Percentiles rank a stretch among this genome's conserved stretches.
phyloP scores from a whole-genome alignment of 75 land plant species.

The Chamaecyparis obtusa region DNA sequence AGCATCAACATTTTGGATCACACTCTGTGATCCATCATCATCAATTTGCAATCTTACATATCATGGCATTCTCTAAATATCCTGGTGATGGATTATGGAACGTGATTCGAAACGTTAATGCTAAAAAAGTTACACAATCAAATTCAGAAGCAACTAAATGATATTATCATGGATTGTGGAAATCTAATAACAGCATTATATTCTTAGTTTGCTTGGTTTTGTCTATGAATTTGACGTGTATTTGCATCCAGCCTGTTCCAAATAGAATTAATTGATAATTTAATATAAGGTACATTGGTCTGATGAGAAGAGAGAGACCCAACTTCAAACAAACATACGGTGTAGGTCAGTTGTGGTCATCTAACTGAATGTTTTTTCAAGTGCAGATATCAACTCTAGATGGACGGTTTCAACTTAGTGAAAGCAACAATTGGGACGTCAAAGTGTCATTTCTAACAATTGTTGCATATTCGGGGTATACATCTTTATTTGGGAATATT shows the following conservation, averaged over 20 bases:
- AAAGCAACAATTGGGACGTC: slow-evolving; percentile 68
- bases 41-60: too few species aligned
- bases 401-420: slow-evolving; percentile 52
- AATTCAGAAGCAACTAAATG: too few species aligned
- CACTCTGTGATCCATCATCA: too few species aligned
- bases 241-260: background rate
- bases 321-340: background rate
- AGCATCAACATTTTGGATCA: too few species aligned
- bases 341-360: background rate
- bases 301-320: background rate
- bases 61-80: too few species aligned
- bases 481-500: slow-evolving; percentile 47
- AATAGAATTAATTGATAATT: background rate
- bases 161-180: too few species aligned
- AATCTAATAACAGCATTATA: background rate
- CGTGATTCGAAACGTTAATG: too few species aligned
- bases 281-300: background rate
- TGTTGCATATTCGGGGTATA: slow-evolving; percentile 60
- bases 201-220: background rate
- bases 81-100: too few species aligned
- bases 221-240: background rate
- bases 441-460: slow-evolving; percentile 75
- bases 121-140: too few species aligned
- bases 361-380: background rate
- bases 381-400: slow-evolving; percentile 59